These are phyloP conservation scores for Cladosporium oxysporum DNA, from an alignment of 2,329 filamentous ascomycete species.

Conservation along the genomic window DNA sequence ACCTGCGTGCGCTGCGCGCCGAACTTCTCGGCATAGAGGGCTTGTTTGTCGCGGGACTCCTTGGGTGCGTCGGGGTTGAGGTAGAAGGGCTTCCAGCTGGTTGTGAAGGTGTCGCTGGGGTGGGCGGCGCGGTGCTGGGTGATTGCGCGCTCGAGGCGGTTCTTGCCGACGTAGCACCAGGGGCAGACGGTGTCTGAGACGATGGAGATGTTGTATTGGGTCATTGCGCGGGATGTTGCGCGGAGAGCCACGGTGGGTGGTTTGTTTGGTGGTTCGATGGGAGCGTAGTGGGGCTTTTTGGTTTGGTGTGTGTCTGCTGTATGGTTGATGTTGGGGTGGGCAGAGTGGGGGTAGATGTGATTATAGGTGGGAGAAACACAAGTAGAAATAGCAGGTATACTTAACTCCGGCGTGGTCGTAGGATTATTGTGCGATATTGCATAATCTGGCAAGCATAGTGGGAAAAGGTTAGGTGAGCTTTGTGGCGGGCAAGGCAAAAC, in stretches of 20 bases:
- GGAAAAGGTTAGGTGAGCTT: conserved; percentile 9
- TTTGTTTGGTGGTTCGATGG: not conserved
- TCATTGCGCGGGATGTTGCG: conserved; percentile 55
- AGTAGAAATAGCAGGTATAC: conserved; percentile 4
- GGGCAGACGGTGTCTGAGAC: conserved; percentile 83
- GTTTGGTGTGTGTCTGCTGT: not conserved
- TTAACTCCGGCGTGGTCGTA: conserved; percentile 2
- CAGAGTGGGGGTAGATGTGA: not conserved
- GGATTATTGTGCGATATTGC: conserved; percentile 6
- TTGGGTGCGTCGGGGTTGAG: conserved; percentile 67
- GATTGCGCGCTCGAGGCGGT: conserved; percentile 73
- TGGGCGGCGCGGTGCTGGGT: conserved; percentile 57
- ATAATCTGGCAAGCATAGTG: conserved; percentile 6
- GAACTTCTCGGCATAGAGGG: conserved; percentile 64
- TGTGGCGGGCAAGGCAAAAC: conserved; percentile 3
- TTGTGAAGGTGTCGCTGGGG: conserved; percentile 68
- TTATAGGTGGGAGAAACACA: not conserved
- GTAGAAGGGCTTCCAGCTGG: conserved; percentile 79
- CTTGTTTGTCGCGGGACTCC: conserved; percentile 51
- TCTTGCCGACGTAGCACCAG: conserved; percentile 75
- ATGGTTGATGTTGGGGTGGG: not conserved
- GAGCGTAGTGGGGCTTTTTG: not conserved
- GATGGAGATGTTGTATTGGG: conserved; percentile 73
- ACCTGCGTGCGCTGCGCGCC: conserved; percentile 60
- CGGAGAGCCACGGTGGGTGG: conserved; percentile 28